Percentiles rank a stretch among this genome's conserved stretches.
phyloP scores from a whole-genome alignment of 768 basidiomycete species.

The Lactarius indigo region DNA sequence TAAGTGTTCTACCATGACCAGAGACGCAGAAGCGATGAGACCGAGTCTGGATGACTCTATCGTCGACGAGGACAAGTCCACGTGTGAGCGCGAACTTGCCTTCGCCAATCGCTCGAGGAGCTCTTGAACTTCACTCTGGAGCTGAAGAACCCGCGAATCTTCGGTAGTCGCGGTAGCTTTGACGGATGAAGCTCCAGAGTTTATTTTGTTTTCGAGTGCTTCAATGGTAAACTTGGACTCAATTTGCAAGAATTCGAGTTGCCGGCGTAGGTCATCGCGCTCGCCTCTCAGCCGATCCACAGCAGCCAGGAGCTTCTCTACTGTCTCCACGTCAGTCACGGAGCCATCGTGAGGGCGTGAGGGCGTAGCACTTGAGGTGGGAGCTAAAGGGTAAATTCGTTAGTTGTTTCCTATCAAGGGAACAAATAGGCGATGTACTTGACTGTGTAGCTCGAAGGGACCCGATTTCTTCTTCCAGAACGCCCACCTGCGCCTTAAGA shows the following conservation, averaged over 20 bases:
- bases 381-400: background rate
- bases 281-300: slow-evolving; percentile 66
- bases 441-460: background rate
- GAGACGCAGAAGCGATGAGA: slow-evolving; percentile 17
- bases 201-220: slow-evolving; percentile 51
- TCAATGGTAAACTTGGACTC: slow-evolving; percentile 66
- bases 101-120: slow-evolving; percentile 18
- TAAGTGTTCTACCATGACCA: slow-evolving; percentile 27
- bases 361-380: background rate
- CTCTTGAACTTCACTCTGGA: slow-evolving; percentile 21
- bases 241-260: slow-evolving; percentile 63
- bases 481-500: slow-evolving; percentile 17
- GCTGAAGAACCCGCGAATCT: slow-evolving; percentile 19
- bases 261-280: slow-evolving; percentile 57
- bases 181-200: slow-evolving; percentile 27
- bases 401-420: background rate
- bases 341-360: slow-evolving; percentile 3
- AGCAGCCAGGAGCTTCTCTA: slow-evolving; percentile 57
- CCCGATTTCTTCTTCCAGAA: background rate
- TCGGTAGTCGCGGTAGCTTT: slow-evolving; percentile 8
- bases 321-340: slow-evolving; percentile 29
- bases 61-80: slow-evolving; percentile 4
- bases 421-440: background rate
- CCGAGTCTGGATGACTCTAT: slow-evolving; percentile 12
- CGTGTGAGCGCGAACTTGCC: slow-evolving; percentile 21